Conservation (phyloP, 1,284 basidiomycete species). For the Rhodotorula sp. region DNA sequence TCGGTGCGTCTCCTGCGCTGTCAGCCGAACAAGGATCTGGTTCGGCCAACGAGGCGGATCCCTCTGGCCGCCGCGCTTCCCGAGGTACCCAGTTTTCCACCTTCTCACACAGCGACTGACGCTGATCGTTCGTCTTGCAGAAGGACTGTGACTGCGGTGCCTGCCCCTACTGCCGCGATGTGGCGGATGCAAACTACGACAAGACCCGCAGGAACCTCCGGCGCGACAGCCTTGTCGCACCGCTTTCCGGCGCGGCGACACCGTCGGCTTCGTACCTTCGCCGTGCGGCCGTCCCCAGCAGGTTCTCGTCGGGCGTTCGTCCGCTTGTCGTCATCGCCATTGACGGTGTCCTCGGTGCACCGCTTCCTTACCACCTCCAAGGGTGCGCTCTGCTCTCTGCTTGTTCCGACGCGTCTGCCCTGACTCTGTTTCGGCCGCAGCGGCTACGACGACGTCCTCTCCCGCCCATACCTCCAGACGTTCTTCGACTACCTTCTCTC, state of each 20-base stretch:
- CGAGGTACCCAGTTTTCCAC: not conserved
- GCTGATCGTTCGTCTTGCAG: not conserved
- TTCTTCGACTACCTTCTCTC: constrained; percentile 29
- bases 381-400: too few species aligned
- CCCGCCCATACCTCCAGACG: constrained; percentile 17
- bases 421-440: not conserved
- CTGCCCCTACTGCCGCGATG: not conserved
- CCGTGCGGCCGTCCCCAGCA: constrained; percentile 3
- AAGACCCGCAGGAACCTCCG: not conserved
- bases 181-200: too few species aligned
- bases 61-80: not conserved
- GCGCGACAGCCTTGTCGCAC: not conserved
- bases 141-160: not conserved
- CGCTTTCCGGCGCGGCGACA: not conserved
- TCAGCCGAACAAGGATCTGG: not conserved
- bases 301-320: not conserved
- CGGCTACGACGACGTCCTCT: constrained; percentile 25
- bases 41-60: not conserved
- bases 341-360: constrained; percentile 19
- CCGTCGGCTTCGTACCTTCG: constrained; percentile 21
- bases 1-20: not conserved
- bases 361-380: constrained; percentile 17
- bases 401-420: too few species aligned
- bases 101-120: not conserved
- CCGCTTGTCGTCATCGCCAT: constrained; percentile 30